Evolutionary conservation across 2,329 filamentous ascomycete species (phyloP).

Genomic region (Coleophoma cylindrospora): DNA sequence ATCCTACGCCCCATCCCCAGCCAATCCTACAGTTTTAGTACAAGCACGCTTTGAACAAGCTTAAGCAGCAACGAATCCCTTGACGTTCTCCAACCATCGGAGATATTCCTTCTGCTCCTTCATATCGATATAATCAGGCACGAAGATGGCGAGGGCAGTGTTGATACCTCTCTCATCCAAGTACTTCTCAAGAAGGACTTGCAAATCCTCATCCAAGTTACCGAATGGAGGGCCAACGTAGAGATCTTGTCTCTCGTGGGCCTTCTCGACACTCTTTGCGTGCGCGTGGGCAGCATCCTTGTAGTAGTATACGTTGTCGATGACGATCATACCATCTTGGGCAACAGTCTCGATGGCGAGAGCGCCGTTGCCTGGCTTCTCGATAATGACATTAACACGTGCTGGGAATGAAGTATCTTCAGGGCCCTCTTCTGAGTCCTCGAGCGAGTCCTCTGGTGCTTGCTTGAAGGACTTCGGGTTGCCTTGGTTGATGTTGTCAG

Average conservation of each 20-base stretch:
- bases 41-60: not conserved
- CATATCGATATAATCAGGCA: slow-evolving; percentile 92
- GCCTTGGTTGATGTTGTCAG: slow-evolving; percentile 39
- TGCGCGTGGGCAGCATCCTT: slow-evolving; percentile 72
- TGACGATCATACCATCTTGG: slow-evolving; percentile 78
- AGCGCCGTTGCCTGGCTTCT: slow-evolving; percentile 81
- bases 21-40: no score
- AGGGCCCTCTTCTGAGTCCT: slow-evolving; percentile 33
- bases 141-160: slow-evolving; percentile 78
- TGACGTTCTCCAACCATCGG: slow-evolving; percentile 81
- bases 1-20: no score
- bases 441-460: slow-evolving; percentile 48
- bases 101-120: slow-evolving; percentile 99
- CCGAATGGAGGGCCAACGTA: slow-evolving; percentile 91
- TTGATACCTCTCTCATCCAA: slow-evolving; percentile 93
- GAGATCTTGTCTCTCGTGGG: slow-evolving; percentile 69
- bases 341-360: slow-evolving; percentile 82
- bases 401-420: slow-evolving; percentile 65
- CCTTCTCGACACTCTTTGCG: slow-evolving; percentile 68
- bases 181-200: slow-evolving; percentile 87
- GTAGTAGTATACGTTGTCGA: slow-evolving; percentile 91
- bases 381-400: slow-evolving; percentile 79
- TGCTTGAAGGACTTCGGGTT: slow-evolving; percentile 52
- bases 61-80: slow-evolving; percentile 75
- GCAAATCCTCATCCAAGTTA: slow-evolving; percentile 93